Evolutionary conservation across 2,329 filamentous ascomycete species (phyloP).

Genomic region (Penicillium sp.): DNA sequence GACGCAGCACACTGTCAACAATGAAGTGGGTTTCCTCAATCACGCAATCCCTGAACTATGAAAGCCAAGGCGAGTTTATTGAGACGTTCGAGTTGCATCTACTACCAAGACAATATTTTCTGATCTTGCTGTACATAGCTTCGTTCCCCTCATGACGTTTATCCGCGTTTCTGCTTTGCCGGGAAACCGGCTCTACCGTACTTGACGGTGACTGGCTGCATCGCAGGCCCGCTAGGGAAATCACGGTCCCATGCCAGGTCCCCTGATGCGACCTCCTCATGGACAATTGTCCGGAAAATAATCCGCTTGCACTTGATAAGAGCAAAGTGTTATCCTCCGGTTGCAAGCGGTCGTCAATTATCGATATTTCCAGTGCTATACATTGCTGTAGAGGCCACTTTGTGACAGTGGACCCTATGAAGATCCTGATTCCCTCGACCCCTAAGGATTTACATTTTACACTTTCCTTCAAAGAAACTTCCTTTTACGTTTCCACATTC

Average conservation of each 20-base stretch:
- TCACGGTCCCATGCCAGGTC: background rate
- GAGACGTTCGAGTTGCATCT: background rate
- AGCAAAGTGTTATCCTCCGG: background rate
- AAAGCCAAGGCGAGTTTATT: conserved; percentile 10
- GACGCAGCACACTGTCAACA: background rate
- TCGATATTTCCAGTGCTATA: no score
- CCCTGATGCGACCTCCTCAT: background rate
- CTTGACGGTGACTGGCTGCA: conserved; percentile 20
- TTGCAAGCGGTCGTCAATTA: background rate
- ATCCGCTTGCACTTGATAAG: background rate
- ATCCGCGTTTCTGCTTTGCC: conserved; percentile 8
- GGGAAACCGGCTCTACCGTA: conserved; percentile 14
- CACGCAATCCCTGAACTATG: conserved; percentile 1
- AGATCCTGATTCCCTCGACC: background rate
- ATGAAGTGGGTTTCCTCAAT: background rate
- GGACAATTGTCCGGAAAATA: background rate
- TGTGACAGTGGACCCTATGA: background rate
- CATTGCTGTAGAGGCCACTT: background rate
- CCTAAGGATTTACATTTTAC: background rate
- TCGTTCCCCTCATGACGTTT: background rate
- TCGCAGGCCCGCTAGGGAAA: background rate
- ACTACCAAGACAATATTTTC: background rate
- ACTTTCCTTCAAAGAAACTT: background rate
- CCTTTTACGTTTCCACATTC: background rate
- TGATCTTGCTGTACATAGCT: no score